Percentiles rank a stretch among this genome's conserved stretches.
Evolutionary conservation across 2,329 filamentous ascomycete species (phyloP).

Genomic region (Magnaporthales sp.): DNA sequence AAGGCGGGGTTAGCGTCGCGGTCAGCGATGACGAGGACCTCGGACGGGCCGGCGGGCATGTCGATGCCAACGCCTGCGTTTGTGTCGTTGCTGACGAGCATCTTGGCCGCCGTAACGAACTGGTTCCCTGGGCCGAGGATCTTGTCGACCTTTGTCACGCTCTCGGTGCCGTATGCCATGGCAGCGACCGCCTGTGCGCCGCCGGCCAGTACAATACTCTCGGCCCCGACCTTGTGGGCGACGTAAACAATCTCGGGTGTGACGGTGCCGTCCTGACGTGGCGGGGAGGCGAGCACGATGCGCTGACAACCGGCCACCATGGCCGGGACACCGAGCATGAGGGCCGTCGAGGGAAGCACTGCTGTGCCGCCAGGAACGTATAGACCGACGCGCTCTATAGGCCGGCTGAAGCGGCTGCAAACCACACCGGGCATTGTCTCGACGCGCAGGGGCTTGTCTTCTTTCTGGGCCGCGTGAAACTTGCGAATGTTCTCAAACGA

Average conservation of each 20-base stretch:
- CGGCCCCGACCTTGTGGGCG: slow-evolving; percentile 91
- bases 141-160: slow-evolving; percentile 94
- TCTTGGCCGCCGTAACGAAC: slow-evolving; percentile 97
- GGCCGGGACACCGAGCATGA: slow-evolving; percentile 96
- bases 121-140: slow-evolving; percentile 96
- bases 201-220: slow-evolving; percentile 91
- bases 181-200: slow-evolving; percentile 93
- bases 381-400: slow-evolving; percentile 91
- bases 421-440: slow-evolving; percentile 98
- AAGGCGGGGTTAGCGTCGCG: slow-evolving; percentile 83
- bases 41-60: slow-evolving; percentile 95
- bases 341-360: slow-evolving; percentile 90
- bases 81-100: slow-evolving; percentile 96
- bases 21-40: slow-evolving; percentile 94
- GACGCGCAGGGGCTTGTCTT: slow-evolving; percentile 71
- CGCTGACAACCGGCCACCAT: slow-evolving; percentile 96
- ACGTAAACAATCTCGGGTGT: slow-evolving; percentile 97
- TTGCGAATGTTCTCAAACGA: slow-evolving; percentile 91
- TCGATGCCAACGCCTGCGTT: slow-evolving; percentile 93
- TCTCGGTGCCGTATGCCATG: slow-evolving; percentile 95
- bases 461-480: slow-evolving; percentile 88
- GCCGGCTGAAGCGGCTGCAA: slow-evolving; percentile 84
- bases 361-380: slow-evolving; percentile 96
- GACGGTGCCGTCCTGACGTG: slow-evolving; percentile 78
- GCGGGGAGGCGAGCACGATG: slow-evolving; percentile 88